Conservation (phyloP, 1,284 basidiomycete species). For the Anthracocystis panici-leucophaei region DNA sequence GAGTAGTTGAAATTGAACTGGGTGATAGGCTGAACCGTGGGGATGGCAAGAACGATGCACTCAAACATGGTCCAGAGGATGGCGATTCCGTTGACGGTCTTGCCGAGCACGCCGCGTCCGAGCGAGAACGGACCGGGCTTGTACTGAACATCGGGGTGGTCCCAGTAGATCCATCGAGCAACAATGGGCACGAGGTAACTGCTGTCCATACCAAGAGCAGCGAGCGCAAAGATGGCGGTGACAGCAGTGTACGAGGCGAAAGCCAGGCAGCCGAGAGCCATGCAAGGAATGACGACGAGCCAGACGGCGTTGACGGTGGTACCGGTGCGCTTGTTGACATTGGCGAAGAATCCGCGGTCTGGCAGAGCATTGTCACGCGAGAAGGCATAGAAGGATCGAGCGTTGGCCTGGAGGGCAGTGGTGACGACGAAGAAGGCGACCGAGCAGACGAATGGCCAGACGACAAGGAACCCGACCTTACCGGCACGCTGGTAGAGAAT, state of each 20-base stretch:
- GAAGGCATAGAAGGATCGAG: slow-evolving; percentile 89
- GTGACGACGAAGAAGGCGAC: slow-evolving; percentile 70
- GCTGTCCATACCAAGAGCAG: slow-evolving; percentile 84
- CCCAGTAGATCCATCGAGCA: slow-evolving; percentile 77
- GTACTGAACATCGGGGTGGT: slow-evolving; percentile 84
- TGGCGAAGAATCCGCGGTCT: slow-evolving; percentile 82
- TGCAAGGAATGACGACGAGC: slow-evolving; percentile 76
- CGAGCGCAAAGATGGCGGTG: slow-evolving; percentile 68
- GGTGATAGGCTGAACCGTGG: slow-evolving; percentile 52
- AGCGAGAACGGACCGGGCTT: slow-evolving; percentile 90
- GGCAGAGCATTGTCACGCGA: slow-evolving; percentile 86
- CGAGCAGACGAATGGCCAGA: slow-evolving; percentile 67
- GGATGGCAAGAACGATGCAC: slow-evolving; percentile 60
- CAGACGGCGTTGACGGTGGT: slow-evolving; percentile 87
- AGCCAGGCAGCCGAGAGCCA: slow-evolving; percentile 59
- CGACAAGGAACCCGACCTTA: slow-evolving; percentile 77
- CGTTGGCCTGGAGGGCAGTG: slow-evolving; percentile 83
- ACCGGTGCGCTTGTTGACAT: slow-evolving; percentile 74
- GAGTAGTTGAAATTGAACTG: slow-evolving; percentile 57
- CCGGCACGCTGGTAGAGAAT: slow-evolving; percentile 63
- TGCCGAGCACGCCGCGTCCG: slow-evolving; percentile 79
- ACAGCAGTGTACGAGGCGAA: slow-evolving; percentile 63
- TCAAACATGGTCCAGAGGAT: slow-evolving; percentile 73
- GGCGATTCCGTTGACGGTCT: slow-evolving; percentile 77
- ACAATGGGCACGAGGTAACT: slow-evolving; percentile 72